Evolutionary conservation across 257 asterid species (phyloP).

Genomic region (Marsdenia floribunda): DNA sequence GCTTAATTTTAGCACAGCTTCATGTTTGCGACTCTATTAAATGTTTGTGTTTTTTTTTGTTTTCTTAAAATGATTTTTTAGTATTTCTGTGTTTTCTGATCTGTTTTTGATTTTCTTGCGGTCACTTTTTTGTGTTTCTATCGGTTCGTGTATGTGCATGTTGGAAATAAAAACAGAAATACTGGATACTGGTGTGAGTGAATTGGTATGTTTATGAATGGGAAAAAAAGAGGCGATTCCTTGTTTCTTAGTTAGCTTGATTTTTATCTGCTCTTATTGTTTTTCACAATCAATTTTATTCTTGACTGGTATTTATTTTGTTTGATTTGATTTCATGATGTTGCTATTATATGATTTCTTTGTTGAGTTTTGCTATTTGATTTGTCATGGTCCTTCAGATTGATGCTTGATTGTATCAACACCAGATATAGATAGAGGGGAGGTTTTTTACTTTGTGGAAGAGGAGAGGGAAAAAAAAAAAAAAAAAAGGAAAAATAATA

Average conservation of each 20-base stretch:
- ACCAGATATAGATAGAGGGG: background rate
- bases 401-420: background rate
- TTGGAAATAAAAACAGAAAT: background rate
- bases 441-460: background rate
- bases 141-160: background rate
- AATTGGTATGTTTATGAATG: background rate
- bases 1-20: background rate
- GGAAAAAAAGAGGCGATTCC: slow-evolving; percentile 4
- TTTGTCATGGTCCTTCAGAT: background rate
- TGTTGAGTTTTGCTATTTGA: background rate
- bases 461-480: too few relatives aligned
- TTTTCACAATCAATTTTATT: background rate
- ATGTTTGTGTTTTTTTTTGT: background rate
- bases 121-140: background rate
- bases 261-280: background rate
- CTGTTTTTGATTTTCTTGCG: background rate
- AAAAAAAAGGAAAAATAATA: background rate
- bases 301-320: background rate
- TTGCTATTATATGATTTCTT: background rate
- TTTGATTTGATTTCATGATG: background rate
- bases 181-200: background rate
- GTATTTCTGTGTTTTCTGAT: background rate
- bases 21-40: slow-evolving; percentile 9
- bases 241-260: background rate
- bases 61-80: background rate